phyloP scores from a whole-genome alignment of 2,329 filamentous ascomycete species.

The Ophiostoma sp. region DNA sequence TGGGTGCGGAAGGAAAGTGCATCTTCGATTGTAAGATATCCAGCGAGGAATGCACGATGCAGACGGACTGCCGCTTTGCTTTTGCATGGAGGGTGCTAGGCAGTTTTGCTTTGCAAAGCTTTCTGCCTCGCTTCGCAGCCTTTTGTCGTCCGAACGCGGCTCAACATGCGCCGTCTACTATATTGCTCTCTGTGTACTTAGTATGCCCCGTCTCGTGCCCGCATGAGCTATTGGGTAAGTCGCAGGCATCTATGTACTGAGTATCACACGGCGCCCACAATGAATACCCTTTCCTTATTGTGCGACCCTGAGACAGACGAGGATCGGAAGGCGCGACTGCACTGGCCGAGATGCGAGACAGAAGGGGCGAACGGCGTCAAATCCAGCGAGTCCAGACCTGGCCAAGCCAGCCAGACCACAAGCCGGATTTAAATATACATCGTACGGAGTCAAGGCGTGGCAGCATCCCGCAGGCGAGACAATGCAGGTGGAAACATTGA shows the following conservation, averaged over 20 bases:
- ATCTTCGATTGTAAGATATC: not conserved
- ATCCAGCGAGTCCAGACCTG: slow-evolving; percentile 3
- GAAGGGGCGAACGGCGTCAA: not conserved
- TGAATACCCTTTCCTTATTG: not conserved
- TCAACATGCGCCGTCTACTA: not conserved
- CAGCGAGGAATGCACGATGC: not conserved
- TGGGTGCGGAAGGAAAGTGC: not conserved
- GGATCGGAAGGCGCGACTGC: not conserved
- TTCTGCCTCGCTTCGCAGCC: not conserved
- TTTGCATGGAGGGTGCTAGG: not conserved
- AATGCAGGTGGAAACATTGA: not conserved
- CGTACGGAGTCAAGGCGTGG: not conserved
- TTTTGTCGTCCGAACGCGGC: not conserved
- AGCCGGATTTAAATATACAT: not conserved
- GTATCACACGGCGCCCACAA: not conserved
- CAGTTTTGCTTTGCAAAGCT: not conserved
- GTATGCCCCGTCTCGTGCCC: not conserved
- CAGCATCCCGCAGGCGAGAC: not conserved
- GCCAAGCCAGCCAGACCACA: not conserved
- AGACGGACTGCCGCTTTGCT: not conserved
- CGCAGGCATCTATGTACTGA: not conserved
- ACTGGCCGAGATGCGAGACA: slow-evolving; percentile 7
- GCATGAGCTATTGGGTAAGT: not conserved
- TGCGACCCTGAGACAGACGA: not conserved
- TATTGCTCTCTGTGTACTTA: not conserved